Evolutionary conservation across 1,284 basidiomycete species (phyloP).

Genomic region (Boletus smithii): DNA sequence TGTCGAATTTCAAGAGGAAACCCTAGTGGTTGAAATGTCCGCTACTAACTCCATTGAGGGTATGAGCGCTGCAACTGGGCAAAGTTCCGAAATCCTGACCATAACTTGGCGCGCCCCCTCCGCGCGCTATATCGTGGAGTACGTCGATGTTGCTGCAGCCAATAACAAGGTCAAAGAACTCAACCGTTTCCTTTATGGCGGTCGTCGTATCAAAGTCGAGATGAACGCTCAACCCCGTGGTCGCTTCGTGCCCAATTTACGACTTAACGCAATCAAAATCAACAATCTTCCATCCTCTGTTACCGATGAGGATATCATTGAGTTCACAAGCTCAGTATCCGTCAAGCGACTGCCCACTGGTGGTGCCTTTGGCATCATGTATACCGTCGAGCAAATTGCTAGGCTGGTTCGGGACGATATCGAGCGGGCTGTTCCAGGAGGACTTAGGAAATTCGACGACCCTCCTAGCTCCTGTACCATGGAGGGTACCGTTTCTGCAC

Average conservation of each 20-base stretch:
- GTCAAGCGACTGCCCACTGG: constrained; percentile 24
- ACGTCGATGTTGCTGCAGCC: constrained; percentile 22
- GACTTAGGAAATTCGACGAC: constrained; percentile 19
- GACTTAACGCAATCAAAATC: constrained; percentile 34
- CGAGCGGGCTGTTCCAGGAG: constrained; percentile 16
- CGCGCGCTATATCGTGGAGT: constrained; percentile 39
- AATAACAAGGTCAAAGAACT: constrained; percentile 31
- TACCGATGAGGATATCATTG: constrained; percentile 23
- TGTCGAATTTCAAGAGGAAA: constrained; percentile 41
- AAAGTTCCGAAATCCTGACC: constrained; percentile 37
- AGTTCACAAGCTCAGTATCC: constrained; percentile 17
- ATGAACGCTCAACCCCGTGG: constrained; percentile 38
- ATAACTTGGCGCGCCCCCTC: constrained; percentile 46
- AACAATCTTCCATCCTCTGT: constrained; percentile 24
- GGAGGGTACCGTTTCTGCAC: constrained; percentile 34
- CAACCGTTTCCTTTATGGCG: constrained; percentile 34
- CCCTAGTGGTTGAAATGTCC: constrained; percentile 38
- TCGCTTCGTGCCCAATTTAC: constrained; percentile 19
- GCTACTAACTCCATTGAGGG: constrained; percentile 35
- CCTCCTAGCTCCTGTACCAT: constrained; percentile 15
- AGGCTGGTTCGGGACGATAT: constrained; percentile 20
- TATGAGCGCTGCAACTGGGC: constrained; percentile 37
- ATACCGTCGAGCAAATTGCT: constrained; percentile 10
- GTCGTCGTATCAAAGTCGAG: constrained; percentile 42
- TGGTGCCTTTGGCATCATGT: background rate